These are phyloP conservation scores for Myxozyma neotropica DNA, from an alignment of 805 yeast species.

Conservation along the genomic window DNA sequence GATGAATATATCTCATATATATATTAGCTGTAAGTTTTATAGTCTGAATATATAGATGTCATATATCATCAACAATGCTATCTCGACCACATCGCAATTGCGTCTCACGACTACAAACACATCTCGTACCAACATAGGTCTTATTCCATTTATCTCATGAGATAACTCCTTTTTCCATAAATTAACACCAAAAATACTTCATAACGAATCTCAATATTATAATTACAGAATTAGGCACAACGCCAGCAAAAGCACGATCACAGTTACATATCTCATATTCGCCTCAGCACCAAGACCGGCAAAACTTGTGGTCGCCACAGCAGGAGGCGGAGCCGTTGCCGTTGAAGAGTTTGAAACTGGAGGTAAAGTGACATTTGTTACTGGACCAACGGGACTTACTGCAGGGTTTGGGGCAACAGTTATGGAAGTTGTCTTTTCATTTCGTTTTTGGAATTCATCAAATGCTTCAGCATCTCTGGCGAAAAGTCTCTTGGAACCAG, in stretches of 20 bases:
- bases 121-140: no score
- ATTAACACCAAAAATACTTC: no score
- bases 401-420: not conserved
- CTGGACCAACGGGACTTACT: conserved; percentile 8
- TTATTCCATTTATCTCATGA: no score
- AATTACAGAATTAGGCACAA: not conserved
- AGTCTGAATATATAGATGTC: no score
- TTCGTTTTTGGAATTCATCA: not conserved
- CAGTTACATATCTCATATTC: not conserved
- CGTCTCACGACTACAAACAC: no score
- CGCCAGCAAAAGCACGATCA: not conserved
- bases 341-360: not conserved
- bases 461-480: not conserved
- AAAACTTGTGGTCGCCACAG: not conserved
- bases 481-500: conserved; percentile 45
- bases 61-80: no score
- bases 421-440: not conserved
- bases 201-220: no score
- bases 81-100: no score
- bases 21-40: no score
- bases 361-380: conserved; percentile 4
- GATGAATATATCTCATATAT: no score
- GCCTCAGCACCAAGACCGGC: not conserved
- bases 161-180: no score
- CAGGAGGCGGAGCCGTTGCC: not conserved